Conservation (phyloP, 106 monocot species). For the Acanthochlamys bracteata region DNA sequence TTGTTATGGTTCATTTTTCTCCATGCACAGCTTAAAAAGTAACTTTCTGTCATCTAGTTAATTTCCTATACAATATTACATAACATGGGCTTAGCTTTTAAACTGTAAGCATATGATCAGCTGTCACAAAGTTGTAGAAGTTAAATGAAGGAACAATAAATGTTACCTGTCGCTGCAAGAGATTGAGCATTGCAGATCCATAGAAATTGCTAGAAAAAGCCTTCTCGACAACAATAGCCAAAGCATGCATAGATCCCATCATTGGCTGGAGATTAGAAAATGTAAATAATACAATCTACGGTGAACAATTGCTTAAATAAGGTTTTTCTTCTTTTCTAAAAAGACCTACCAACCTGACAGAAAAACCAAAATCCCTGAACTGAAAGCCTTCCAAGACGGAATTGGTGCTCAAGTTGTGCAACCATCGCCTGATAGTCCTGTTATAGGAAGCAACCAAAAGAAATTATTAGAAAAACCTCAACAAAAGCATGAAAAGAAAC, state of each 20-base stretch:
- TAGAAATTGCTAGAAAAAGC: constrained; percentile 46
- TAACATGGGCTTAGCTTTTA: too few species aligned
- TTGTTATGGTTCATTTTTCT: constrained; percentile 2
- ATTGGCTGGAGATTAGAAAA: constrained; percentile 43
- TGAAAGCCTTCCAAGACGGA: constrained; percentile 89
- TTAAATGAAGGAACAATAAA: not conserved
- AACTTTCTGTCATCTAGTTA: not conserved
- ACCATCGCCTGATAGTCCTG: constrained; percentile 99
- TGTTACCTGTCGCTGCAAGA: constrained; percentile 83
- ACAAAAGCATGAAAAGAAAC: too few species aligned
- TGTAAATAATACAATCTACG: too few species aligned
- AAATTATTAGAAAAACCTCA: not conserved
- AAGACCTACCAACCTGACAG: constrained; percentile 56
- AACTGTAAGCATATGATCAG: not conserved
- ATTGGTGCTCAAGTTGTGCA: constrained; percentile 95
- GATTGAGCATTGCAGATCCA: constrained; percentile 86
- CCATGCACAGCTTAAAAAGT: not conserved
- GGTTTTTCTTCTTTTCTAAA: too few species aligned
- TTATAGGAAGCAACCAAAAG: not conserved
- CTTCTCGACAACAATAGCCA: constrained; percentile 78
- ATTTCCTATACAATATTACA: too few species aligned
- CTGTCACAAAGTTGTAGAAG: too few species aligned
- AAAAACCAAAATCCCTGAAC: constrained; percentile 94
- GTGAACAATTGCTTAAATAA: not conserved
- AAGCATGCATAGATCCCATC: constrained; percentile 85